Evolutionary conservation across 495 filamentous ascomycete genomes (phyloP).

Genomic region (Aeminium ludgeri): DNA sequence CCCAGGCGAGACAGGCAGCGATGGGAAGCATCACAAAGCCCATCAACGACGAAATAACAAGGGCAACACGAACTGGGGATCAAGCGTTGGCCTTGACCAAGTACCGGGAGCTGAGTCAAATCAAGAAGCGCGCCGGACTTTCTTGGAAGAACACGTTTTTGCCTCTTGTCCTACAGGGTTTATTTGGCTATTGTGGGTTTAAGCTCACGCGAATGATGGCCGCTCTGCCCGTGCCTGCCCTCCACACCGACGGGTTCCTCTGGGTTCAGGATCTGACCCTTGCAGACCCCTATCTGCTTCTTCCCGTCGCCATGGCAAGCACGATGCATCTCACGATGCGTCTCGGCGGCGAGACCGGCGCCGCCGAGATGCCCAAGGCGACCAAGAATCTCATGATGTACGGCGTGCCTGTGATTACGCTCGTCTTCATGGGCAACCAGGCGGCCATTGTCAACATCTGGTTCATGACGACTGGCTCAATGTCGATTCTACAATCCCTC

Average conservation of each 20-base stretch:
- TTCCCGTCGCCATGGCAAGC: constrained; percentile 36
- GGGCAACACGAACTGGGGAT: constrained; percentile 26
- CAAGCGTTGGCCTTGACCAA: constrained; percentile 25
- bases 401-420: constrained; percentile 42
- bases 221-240: constrained; percentile 56
- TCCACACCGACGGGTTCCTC: constrained; percentile 47
- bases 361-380: constrained; percentile 20
- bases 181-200: constrained; percentile 66
- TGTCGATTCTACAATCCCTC: constrained; percentile 41
- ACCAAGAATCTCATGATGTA: constrained; percentile 36
- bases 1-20: constrained; percentile 33
- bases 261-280: constrained; percentile 75
- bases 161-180: constrained; percentile 44
- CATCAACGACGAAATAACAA: constrained; percentile 35
- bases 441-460: constrained; percentile 57
- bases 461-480: constrained; percentile 41
- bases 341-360: constrained; percentile 36
- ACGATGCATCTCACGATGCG: constrained; percentile 9
- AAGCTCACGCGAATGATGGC: constrained; percentile 60
- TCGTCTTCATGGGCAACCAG: constrained; percentile 44
- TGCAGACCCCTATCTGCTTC: constrained; percentile 53
- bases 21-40: constrained; percentile 32
- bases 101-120: constrained; percentile 29
- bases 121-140: constrained; percentile 39
- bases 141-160: constrained; percentile 34